These are phyloP conservation scores for Lathyrus aphaca DNA, from an alignment of 306 rosid species.

Conservation along the genomic window DNA sequence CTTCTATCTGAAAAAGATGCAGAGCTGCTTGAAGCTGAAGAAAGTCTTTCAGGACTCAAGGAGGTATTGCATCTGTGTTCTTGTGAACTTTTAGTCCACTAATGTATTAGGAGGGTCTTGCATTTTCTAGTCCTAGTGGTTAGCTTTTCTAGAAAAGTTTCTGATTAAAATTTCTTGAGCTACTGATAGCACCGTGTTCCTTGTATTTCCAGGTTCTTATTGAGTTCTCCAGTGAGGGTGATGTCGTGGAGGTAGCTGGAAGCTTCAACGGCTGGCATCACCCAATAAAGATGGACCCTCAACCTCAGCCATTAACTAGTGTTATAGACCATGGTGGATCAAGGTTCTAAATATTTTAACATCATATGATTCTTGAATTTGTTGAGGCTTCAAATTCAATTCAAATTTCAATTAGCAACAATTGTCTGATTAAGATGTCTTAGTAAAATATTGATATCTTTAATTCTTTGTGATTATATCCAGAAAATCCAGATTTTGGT, in stretches of 20 bases:
- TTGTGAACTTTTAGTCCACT: conserved; percentile 37
- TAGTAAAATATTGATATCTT: conserved; percentile 24
- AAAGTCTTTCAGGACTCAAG: conserved; percentile 78
- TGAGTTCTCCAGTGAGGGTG: conserved; percentile 70
- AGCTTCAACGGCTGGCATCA: conserved; percentile 99
- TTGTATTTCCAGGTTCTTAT: conserved; percentile 65
- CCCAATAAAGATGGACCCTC: conserved; percentile 71
- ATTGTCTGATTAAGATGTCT: conserved; percentile 20
- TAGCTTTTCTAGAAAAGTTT: not conserved
- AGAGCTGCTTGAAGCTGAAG: conserved; percentile 77
- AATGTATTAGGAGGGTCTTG: conserved; percentile 30
- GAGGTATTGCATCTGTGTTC: conserved; percentile 64
- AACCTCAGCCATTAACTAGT: conserved; percentile 54
- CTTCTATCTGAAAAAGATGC: conserved; percentile 72
- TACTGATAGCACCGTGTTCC: conserved; percentile 41
- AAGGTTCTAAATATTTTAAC: conserved; percentile 52
- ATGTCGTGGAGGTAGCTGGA: conserved; percentile 85
- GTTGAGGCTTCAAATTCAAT: conserved; percentile 18
- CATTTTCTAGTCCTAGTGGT: conserved; percentile 25
- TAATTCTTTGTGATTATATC: conserved; percentile 39
- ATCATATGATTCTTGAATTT: conserved; percentile 2
- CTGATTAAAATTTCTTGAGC: conserved; percentile 17
- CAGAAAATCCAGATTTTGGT: conserved; percentile 77
- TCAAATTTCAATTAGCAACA: conserved; percentile 16
- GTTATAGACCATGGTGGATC: conserved; percentile 48